A percentile compares a stretch with the other conserved stretches of the same genome.
Evolutionary conservation across 2,329 filamentous ascomycete genomes (phyloP).

Genomic region (Cryphonectria parasitica): DNA sequence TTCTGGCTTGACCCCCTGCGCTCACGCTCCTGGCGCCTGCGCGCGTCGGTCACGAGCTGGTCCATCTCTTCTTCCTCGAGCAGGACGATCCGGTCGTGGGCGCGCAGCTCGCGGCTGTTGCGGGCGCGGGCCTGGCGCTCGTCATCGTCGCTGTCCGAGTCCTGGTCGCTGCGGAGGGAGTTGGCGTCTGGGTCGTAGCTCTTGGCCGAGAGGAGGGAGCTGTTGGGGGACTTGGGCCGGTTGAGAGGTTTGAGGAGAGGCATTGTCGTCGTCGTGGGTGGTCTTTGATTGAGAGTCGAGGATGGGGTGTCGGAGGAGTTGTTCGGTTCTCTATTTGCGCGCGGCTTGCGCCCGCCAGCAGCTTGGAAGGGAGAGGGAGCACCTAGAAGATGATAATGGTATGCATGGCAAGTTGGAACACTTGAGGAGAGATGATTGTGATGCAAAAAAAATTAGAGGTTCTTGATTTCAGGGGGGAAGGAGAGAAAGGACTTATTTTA

Average conservation of each 20-base stretch:
- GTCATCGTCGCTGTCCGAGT: conserved; percentile 78
- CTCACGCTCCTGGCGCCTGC: conserved; percentile 51
- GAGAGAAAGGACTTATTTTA: neutral
- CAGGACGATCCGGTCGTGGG: conserved; percentile 71
- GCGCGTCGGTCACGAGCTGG: conserved; percentile 58
- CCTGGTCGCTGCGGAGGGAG: conserved; percentile 71
- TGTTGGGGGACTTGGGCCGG: conserved; percentile 30
- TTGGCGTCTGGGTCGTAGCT: conserved; percentile 71
- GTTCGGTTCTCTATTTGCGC: conserved; percentile 8
- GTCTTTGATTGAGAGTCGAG: neutral
- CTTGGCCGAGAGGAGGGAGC: conserved; percentile 63
- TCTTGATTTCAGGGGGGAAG: neutral
- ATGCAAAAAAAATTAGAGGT: neutral
- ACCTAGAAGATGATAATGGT: conserved; percentile 12
- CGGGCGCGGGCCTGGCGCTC: conserved; percentile 67
- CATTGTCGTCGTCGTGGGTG: conserved; percentile 19
- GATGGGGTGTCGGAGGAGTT: neutral
- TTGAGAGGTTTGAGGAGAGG: conserved; percentile 28
- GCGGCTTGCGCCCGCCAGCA: conserved; percentile 23
- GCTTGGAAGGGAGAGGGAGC: conserved; percentile 3
- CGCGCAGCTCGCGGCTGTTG: conserved; percentile 70
- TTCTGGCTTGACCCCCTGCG: conserved; percentile 42
- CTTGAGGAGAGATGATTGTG: neutral
- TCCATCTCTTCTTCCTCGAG: conserved; percentile 77
- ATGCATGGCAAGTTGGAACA: conserved; percentile 7